phyloP scores from a whole-genome alignment of 352 stramenopile genomes.

The Thalassiosira gravida region DNA sequence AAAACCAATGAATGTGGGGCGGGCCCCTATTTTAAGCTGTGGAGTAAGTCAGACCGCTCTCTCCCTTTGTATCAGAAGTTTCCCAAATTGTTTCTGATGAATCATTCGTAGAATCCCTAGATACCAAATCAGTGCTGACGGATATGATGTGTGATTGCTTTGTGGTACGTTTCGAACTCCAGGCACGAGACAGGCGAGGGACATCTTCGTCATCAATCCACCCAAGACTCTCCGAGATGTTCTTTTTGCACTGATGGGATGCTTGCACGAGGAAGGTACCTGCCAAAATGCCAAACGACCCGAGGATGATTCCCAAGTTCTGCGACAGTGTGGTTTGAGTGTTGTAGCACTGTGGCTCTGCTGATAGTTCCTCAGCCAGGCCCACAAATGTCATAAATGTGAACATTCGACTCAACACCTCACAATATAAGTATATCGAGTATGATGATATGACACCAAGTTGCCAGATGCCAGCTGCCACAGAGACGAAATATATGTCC shows the following conservation, averaged over 20 bases:
- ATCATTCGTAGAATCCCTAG: not conserved
- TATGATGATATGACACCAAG: slow-evolving; percentile 50
- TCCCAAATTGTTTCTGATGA: not conserved
- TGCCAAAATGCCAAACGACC: slow-evolving; percentile 41
- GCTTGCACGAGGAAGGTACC: slow-evolving; percentile 43
- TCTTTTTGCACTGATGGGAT: slow-evolving; percentile 46
- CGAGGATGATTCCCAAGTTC: slow-evolving; percentile 40
- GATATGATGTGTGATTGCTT: not conserved
- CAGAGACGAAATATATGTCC: slow-evolving; percentile 54
- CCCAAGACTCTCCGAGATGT: slow-evolving; percentile 23
- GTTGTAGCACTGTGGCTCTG: slow-evolving; percentile 47
- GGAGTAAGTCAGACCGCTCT: no score
- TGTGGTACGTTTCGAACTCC: not conserved
- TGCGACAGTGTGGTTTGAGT: slow-evolving; percentile 31
- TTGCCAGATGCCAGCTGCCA: slow-evolving; percentile 61
- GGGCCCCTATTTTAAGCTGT: no score
- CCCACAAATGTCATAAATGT: slow-evolving; percentile 37
- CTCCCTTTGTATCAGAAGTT: no score
- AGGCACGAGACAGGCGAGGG: not conserved
- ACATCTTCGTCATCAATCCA: not conserved
- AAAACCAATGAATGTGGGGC: no score
- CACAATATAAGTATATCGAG: slow-evolving; percentile 54
- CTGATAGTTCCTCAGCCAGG: slow-evolving; percentile 24
- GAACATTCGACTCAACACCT: slow-evolving; percentile 36
- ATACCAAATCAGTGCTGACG: not conserved